Base-by-base conservation (phyloP, 352 stramenopile genomes). In the Peronospora destructor region DNA sequence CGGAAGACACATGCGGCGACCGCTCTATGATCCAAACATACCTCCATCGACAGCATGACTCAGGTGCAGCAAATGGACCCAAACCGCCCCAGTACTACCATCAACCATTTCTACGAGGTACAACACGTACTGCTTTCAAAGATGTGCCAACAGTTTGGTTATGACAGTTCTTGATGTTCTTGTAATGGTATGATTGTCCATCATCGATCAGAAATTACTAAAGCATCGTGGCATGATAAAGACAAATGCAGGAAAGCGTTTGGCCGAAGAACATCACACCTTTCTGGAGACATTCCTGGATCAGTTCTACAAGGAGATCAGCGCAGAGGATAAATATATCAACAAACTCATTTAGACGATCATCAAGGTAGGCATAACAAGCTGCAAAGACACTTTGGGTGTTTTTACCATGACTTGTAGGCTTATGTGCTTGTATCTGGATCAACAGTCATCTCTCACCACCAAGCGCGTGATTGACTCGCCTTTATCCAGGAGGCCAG, bases 91-190 rank as follows among this genome's bases (percentile, higher is more conserved):
- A 75, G 66, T 19, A 78, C 78, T 16, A 92, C 80, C 3, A 80
- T 96, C 42, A 91, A 93, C 53, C 86, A 96, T 59, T 96, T 96
- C 50, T 93, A 94, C 52, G 86, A 93, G 71, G 73, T 30, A 30
- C 26, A 30, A 1, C 19, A 21, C 19, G 19, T 76, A 58, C 21
- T n/a, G 26, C 23, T 41, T 42, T 14, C 16, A n/a, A 7, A 8
- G 11, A 23, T 41, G 32, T 46, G 6, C 21, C 3, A 14, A 21
- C 11, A 7, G 19, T 30, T 44, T 14, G 6, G 0, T 26, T 29
- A 11, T 41, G 6, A 45, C 32, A 10, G 14, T n/a, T 36, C 8
- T 23, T 37, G 8, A 28, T 23, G 16, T 23, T 23, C 11, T 38
- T 56, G 33, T 39, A 16, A n/a, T 38, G 25, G 4, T 12, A n/a